phyloP scores from a whole-genome alignment of 1,139 yeast genomes.

The Nakaseomyces uthaithaninus region DNA sequence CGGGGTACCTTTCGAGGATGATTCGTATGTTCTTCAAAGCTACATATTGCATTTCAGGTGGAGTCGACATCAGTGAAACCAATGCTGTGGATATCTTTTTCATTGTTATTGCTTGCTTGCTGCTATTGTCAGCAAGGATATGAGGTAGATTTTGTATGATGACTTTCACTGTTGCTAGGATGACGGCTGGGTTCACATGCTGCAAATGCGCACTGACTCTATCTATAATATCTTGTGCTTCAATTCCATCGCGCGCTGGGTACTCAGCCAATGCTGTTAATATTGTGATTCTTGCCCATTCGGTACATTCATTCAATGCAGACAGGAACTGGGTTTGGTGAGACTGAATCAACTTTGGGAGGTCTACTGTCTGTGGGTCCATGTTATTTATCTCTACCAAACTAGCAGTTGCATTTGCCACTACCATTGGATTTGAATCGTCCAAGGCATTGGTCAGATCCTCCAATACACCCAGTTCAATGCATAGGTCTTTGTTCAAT shows the following conservation, averaged over 20 bases:
- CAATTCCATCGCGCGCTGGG: constrained; percentile 45
- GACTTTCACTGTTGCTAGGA: constrained; percentile 76
- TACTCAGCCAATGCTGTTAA: constrained; percentile 75
- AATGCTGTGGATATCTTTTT: constrained; percentile 82
- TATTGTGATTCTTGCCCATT: constrained; percentile 96
- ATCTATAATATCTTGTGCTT: constrained; percentile 81
- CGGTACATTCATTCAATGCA: constrained; percentile 94
- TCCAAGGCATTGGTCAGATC: constrained; percentile 61
- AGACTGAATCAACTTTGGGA: constrained; percentile 30
- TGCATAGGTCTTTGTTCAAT: constrained; percentile 67
- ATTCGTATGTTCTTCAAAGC: constrained; percentile 88
- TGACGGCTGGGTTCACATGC: constrained; percentile 96
- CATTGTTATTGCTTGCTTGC: constrained; percentile 33
- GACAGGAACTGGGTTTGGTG: constrained; percentile 48
- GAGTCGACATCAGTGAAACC: constrained; percentile 77
- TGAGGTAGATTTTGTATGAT: constrained; percentile 66
- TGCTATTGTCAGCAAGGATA: constrained; percentile 13
- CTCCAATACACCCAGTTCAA: constrained; percentile 80
- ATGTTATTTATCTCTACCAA: constrained; percentile 72
- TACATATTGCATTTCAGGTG: constrained; percentile 93
- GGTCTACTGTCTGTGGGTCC: constrained; percentile 41
- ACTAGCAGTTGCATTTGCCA: constrained; percentile 86
- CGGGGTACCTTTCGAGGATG: constrained; percentile 82
- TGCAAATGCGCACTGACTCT: constrained; percentile 92
- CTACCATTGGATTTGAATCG: constrained; percentile 94